A percentile compares a stretch with the other conserved stretches of the same genome.
Conservation (phyloP, 495 filamentous ascomycete genomes). For the Annulohypoxylon bovei region DNA sequence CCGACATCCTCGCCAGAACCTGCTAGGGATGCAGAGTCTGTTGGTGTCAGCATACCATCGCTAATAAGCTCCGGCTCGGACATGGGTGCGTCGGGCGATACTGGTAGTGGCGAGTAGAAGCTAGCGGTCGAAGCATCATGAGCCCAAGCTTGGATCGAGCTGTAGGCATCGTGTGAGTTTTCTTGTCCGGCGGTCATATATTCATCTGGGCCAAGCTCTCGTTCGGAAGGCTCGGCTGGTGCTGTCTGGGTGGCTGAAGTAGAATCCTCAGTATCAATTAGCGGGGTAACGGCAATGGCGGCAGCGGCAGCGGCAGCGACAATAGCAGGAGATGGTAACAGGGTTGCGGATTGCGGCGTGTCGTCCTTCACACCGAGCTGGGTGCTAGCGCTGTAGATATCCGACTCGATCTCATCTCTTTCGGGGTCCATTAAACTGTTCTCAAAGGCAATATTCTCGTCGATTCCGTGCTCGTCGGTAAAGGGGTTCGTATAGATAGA, state of each 20-base stretch:
- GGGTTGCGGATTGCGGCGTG: slow-evolving; percentile 27
- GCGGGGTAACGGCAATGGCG: slow-evolving; percentile 31
- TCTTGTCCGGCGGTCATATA: slow-evolving; percentile 59
- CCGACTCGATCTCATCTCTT: slow-evolving; percentile 59
- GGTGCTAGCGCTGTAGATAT: slow-evolving; percentile 62
- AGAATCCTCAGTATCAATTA: slow-evolving; percentile 47
- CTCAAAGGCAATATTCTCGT: slow-evolving; percentile 54
- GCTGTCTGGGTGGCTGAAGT: slow-evolving; percentile 17
- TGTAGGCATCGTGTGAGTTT: slow-evolving; percentile 53
- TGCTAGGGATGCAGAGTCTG: slow-evolving; percentile 59
- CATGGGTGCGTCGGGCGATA: slow-evolving; percentile 48
- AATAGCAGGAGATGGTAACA: slow-evolving; percentile 36
- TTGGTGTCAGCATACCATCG: slow-evolving; percentile 61
- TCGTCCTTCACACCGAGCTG: slow-evolving; percentile 44
- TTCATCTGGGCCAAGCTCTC: slow-evolving; percentile 53
- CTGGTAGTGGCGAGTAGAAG: slow-evolving; percentile 64
- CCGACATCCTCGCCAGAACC: slow-evolving; percentile 54
- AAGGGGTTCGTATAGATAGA: slow-evolving; percentile 68
- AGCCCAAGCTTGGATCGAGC: slow-evolving; percentile 67
- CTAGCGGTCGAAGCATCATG: slow-evolving; percentile 51
- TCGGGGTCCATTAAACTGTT: slow-evolving; percentile 50
- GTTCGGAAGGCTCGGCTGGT: slow-evolving; percentile 38
- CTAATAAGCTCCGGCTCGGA: slow-evolving; percentile 58
- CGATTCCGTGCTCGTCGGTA: slow-evolving; percentile 65
- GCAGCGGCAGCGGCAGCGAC: slow-evolving; percentile 28